Percentiles rank a stretch among this genome's conserved stretches.
Conservation (phyloP, 306 rosid species). For the Trifolium repens region DNA sequence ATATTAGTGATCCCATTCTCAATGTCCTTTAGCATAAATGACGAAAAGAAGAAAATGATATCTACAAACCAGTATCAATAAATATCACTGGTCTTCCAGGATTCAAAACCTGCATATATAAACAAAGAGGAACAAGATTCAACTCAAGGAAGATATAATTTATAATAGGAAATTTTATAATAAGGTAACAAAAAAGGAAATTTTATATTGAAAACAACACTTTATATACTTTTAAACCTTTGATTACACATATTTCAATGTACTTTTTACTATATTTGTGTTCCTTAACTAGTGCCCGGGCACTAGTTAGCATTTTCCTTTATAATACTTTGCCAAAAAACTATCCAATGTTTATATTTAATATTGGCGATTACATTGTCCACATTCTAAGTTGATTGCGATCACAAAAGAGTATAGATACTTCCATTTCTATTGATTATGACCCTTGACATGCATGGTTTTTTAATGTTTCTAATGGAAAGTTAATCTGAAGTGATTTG, state of each 20-base stretch:
- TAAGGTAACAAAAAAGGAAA: no score
- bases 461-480: neutral
- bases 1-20: constrained; percentile 31
- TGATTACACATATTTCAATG: no score
- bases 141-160: constrained; percentile 4
- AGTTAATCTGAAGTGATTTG: neutral
- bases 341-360: constrained; percentile 7
- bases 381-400: neutral
- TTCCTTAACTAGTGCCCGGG: no score
- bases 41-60: constrained; percentile 30
- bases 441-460: neutral
- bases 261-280: no score
- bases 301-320: neutral
- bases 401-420: neutral
- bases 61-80: constrained; percentile 76
- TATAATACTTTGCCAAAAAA: constrained; percentile 7
- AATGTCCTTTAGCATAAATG: constrained; percentile 15
- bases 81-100: constrained; percentile 84
- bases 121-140: constrained; percentile 23
- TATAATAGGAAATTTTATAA: neutral
- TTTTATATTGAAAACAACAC: no score
- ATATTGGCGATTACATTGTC: neutral
- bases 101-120: constrained; percentile 68
- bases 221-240: no score
- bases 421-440: neutral